Conservation (phyloP, 176 grass and related monocot genomes). For the Calamus simplicifolius region DNA sequence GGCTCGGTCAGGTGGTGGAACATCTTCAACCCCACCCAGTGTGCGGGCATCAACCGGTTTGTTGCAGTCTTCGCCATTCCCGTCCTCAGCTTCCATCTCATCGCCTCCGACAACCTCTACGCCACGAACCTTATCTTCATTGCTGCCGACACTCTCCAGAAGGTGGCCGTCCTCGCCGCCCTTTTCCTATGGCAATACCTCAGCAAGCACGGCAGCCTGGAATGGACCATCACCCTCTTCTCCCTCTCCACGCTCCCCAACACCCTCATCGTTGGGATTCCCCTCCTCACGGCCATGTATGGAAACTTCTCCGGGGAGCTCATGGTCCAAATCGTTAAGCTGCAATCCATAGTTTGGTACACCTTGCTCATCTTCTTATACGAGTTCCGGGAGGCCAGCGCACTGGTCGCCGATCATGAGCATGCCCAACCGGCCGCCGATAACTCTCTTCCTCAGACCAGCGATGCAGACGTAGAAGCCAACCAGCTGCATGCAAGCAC, state of each 20-base stretch:
- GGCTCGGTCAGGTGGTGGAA: constrained; percentile 88
- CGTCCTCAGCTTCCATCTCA: constrained; percentile 93
- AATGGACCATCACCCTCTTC: constrained; percentile 97
- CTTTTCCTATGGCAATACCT: constrained; percentile 75
- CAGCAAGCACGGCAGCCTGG: constrained; percentile 36
- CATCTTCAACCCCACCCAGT: constrained; percentile 91
- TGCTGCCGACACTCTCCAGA: constrained; percentile 88
- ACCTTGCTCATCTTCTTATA: constrained; percentile 95
- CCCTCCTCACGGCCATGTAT: constrained; percentile 87
- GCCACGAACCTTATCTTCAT: constrained; percentile 88
- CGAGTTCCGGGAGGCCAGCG: constrained; percentile 93
- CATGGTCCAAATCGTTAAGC: constrained; percentile 94
- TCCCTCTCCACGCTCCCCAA: constrained; percentile 91
- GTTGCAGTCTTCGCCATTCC: constrained; percentile 91
- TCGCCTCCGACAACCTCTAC: constrained; percentile 80
- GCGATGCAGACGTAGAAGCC: constrained; percentile 26
- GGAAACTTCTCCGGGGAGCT: constrained; percentile 76
- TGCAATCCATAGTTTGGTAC: constrained; percentile 95
- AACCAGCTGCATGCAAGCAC: background rate
- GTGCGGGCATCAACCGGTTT: constrained; percentile 98
- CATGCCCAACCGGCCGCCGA: constrained; percentile 86
- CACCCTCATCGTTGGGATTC: constrained; percentile 97
- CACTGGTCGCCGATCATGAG: constrained; percentile 95
- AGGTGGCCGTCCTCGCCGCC: constrained; percentile 63
- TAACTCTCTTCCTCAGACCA: constrained; percentile 75